Evolutionary conservation across 129 eudicot genomes (phyloP).

Genomic region (Deinandra increscens): DNA sequence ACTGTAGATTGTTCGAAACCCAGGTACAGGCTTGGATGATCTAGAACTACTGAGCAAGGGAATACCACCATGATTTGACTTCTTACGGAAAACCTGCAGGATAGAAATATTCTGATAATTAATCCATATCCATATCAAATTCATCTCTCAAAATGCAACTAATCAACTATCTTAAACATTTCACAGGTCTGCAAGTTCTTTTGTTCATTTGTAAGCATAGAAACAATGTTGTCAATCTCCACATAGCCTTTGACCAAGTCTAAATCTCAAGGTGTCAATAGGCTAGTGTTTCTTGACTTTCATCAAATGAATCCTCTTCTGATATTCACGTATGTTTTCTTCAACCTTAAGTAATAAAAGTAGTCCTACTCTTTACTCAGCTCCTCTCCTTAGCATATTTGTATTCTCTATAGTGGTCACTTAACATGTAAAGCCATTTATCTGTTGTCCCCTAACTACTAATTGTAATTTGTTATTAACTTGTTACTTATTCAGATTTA

Average conservation of each 20-base stretch:
- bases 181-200: constrained; percentile 4
- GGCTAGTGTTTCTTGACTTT: background rate
- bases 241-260: background rate
- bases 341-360: background rate
- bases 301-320: background rate
- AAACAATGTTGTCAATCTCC: constrained; percentile 1
- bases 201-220: background rate
- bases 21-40: constrained; percentile 31
- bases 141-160: background rate
- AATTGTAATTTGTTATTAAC: background rate
- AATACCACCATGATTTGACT: constrained; percentile 22
- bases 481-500: background rate
- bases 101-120: constrained; percentile 6
- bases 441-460: background rate
- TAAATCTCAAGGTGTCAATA: background rate
- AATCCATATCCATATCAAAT: constrained; percentile 1
- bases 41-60: constrained; percentile 40
- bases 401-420: constrained; percentile 6
- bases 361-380: constrained; percentile 4
- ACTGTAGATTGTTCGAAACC: constrained; percentile 34
- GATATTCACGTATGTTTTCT: background rate
- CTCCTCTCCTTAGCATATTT: background rate
- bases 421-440: constrained; percentile 12
- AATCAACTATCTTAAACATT: constrained; percentile 12
- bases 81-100: constrained; percentile 43